Conservation (phyloP, 164 flowering plant species). For the Kingdonia uniflora region DNA sequence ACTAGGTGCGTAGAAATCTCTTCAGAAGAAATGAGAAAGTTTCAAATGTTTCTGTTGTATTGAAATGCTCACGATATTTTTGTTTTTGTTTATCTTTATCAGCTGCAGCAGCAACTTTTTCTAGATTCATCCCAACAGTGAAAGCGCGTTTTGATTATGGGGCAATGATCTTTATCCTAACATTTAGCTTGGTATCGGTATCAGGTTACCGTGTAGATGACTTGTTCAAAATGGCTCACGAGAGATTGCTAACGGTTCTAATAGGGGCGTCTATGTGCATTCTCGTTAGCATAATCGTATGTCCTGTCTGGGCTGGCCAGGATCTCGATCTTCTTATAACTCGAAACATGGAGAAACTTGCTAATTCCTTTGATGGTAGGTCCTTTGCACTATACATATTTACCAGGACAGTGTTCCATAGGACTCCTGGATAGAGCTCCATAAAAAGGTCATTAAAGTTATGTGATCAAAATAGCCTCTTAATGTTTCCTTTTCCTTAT, state of each 20-base stretch:
- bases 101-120: constrained; percentile 64
- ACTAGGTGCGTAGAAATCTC: constrained; percentile 26
- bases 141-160: constrained; percentile 72
- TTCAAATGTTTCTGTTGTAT: background rate
- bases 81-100: constrained; percentile 11
- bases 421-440: too few species aligned
- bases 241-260: constrained; percentile 53
- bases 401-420: too few species aligned
- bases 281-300: constrained; percentile 32
- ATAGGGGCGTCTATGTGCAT: constrained; percentile 63
- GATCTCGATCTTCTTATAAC: constrained; percentile 41
- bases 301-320: constrained; percentile 78
- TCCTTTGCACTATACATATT: too few species aligned
- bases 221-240: constrained; percentile 39
- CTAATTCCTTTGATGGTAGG: constrained; percentile 57
- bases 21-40: background rate
- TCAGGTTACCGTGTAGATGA: constrained; percentile 60
- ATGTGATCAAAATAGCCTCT: too few species aligned
- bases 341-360: constrained; percentile 55
- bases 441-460: too few species aligned
- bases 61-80: background rate
- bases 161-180: constrained; percentile 59
- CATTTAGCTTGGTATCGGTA: constrained; percentile 63
- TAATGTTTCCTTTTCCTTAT: too few species aligned
- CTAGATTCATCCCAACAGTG: constrained; percentile 53